Evolutionary conservation across 1,139 yeast genomes (phyloP).

Genomic region (Hemisphaericaspora subhashii): DNA sequence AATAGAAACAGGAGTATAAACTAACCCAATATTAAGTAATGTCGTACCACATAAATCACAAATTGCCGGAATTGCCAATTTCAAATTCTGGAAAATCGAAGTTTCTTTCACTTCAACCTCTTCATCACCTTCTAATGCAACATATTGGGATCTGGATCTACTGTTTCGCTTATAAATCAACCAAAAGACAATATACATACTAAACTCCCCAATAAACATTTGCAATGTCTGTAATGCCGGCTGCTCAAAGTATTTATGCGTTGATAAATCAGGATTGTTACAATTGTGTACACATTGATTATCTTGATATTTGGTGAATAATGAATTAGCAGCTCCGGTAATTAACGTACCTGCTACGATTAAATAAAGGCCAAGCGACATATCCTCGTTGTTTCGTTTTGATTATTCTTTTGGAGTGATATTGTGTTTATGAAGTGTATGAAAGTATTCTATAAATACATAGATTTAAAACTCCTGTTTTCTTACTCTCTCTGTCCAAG

Average conservation of each 20-base stretch:
- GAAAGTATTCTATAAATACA: no score
- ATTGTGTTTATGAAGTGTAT: no score
- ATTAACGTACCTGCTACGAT: constrained; percentile 54
- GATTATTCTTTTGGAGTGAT: no score
- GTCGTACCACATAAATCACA: constrained; percentile 79
- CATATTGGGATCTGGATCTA: constrained; percentile 13
- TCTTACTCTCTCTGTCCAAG: no score
- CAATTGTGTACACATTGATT: constrained; percentile 70
- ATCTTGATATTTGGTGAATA: constrained; percentile 76
- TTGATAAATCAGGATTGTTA: constrained; percentile 38
- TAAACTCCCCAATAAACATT: constrained; percentile 76
- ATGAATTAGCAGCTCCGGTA: constrained; percentile 75
- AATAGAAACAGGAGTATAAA: constrained; percentile 77
- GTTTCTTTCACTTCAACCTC: constrained; percentile 11
- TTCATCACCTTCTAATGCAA: constrained; percentile 17
- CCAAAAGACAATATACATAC: constrained; percentile 49
- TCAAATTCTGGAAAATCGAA: constrained; percentile 25
- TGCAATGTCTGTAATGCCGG: constrained; percentile 80
- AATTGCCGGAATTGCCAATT: constrained; percentile 59
- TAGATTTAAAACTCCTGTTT: no score
- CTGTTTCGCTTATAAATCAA: constrained; percentile 24
- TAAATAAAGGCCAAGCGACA: constrained; percentile 15
- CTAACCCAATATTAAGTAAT: constrained; percentile 70
- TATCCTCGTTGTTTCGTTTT: constrained; percentile 1
- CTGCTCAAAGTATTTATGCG: constrained; percentile 59